Conservation (phyloP, 352 stramenopile genomes). For the Blastocystis sp. region DNA sequence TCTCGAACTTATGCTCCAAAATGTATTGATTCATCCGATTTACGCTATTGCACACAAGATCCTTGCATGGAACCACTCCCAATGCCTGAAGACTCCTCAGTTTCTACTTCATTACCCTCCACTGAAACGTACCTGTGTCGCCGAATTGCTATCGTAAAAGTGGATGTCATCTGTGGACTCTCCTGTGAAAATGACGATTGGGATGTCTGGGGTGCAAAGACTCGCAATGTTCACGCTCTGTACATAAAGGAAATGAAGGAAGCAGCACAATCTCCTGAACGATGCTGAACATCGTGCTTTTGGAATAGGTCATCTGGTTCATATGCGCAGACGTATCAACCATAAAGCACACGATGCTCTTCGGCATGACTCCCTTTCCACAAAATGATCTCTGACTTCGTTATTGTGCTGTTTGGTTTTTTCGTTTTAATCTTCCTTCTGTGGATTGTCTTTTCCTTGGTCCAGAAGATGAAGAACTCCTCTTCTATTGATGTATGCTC, state of each 20-base stretch:
- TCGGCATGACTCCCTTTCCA: not conserved
- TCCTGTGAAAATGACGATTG: constrained; percentile 33
- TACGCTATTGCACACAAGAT: constrained; percentile 36
- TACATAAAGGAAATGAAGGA: not conserved
- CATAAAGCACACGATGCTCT: constrained; percentile 28
- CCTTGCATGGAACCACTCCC: not conserved
- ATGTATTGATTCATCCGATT: constrained; percentile 37
- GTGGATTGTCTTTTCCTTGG: not conserved
- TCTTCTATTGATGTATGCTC: constrained; percentile 48
- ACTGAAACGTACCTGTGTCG: not conserved
- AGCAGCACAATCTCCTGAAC: constrained; percentile 9
- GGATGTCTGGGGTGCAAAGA: not conserved
- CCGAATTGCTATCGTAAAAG: not conserved
- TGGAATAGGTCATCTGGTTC: constrained; percentile 43
- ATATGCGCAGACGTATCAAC: constrained; percentile 63
- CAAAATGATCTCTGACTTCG: not conserved
- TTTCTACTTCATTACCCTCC: not conserved
- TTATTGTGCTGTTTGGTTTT: not conserved
- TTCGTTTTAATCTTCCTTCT: constrained; percentile 30
- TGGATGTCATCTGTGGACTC: not conserved
- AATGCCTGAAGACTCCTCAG: constrained; percentile 7
- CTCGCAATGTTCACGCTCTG: constrained; percentile 7
- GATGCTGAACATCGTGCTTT: constrained; percentile 27
- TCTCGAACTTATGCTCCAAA: constrained; percentile 19
- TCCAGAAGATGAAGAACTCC: not conserved